Base-by-base conservation (phyloP, 805 yeast genomes). In the Lachancea sp. region DNA sequence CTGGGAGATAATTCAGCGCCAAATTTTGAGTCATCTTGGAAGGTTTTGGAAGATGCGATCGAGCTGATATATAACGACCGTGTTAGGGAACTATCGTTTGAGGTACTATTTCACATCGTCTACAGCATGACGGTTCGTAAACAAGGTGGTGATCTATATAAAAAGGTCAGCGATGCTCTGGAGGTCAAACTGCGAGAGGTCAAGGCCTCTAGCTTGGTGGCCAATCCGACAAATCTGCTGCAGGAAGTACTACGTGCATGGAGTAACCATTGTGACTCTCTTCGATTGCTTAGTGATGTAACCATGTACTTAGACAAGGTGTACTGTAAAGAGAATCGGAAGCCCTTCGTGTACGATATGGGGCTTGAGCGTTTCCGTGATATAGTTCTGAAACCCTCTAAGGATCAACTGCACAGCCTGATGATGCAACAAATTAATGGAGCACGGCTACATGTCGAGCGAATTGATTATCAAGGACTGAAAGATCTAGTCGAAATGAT, bases 251-350 rank as follows among this genome's bases (percentile, higher is more conserved):
- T 68, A 2, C 37, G 43, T 3, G 47, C 46, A 2, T 88, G 96
- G 95, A 70, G 75, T 26, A 85, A 79, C 35, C 90, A 83, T 56
- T 59, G 79, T 28, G 69, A 78, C 29, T 71, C 82, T 36, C 83
- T 85, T 80, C 71, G 84, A 47, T 77, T 85, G 72, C 74, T 86
- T 32, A 75, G 89, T 51, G 95, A 89, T 58, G 84, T 88, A 3
- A 65, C 86, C 56, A 80, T 88, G 83, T 88, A 88, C 54, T 61
- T 89, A 55, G 95, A 88, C 55, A 72, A 95, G 32, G 95, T 85
- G 0, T 87, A 83, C 50, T 83, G 88, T 20, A 79, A 77, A 48
- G 89, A 82, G 47, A 67, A 70, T 41, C 79, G 75, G 50, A 64
- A 77, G 37, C 77, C 83, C 3, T 64, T 79, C 42, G 70, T 82